Conservation (phyloP, 208 protist genomes). For the Trichomonas gallinae region DNA sequence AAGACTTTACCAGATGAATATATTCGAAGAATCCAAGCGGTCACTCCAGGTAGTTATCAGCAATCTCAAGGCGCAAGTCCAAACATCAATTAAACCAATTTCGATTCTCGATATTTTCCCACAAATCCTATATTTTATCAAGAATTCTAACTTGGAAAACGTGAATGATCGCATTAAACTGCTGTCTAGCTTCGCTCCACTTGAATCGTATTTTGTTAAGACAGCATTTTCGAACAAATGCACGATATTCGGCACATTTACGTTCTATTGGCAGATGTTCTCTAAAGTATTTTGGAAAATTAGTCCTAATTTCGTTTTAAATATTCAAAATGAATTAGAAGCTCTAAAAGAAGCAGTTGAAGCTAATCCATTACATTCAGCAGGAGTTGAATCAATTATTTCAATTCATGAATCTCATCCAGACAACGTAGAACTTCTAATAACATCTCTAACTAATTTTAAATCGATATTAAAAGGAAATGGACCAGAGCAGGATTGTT, state of each 20-base stretch:
- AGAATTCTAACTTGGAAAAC: not conserved
- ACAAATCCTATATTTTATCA: not conserved
- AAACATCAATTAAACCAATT: not conserved
- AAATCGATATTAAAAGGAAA: not conserved
- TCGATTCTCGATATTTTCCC: not conserved
- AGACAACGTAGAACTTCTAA: not conserved
- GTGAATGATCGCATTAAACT: not conserved
- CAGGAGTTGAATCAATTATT: not conserved
- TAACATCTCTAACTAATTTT: not conserved
- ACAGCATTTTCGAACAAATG: not conserved
- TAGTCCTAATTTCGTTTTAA: not conserved
- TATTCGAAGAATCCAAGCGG: not conserved
- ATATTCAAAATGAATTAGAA: not conserved
- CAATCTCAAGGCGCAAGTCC: not conserved
- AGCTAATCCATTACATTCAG: not conserved
- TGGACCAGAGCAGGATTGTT: not conserved
- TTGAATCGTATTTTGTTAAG: not conserved
- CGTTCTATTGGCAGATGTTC: not conserved
- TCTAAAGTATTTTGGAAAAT: not conserved
- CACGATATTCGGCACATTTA: not conserved
- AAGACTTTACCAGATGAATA: not conserved
- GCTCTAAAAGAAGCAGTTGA: not conserved
- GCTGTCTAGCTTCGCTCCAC: not conserved
- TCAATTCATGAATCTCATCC: not conserved
- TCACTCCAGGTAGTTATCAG: not conserved